A percentile compares a stretch with the other conserved stretches of the same genome.
Conservation (phyloP, 805 yeast species). For the Zygotorulaspora chibaensis region DNA sequence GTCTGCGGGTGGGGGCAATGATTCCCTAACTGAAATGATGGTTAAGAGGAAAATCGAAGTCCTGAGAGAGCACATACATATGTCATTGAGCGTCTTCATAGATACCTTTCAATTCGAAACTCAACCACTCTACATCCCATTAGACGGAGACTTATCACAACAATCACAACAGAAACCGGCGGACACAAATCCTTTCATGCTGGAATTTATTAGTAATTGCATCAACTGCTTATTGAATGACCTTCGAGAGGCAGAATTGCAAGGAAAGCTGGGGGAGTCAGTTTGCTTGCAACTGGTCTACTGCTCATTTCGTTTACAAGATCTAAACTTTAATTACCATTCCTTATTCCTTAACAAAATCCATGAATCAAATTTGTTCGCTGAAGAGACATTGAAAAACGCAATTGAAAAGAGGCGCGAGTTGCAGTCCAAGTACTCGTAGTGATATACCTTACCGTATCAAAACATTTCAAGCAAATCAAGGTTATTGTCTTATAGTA, state of each 20-base stretch:
- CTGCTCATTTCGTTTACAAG: constrained; percentile 78
- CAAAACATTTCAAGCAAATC: no score
- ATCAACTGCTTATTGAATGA: constrained; percentile 30
- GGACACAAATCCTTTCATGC: constrained; percentile 29
- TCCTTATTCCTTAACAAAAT: constrained; percentile 30
- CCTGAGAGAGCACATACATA: constrained; percentile 59
- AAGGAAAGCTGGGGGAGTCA: constrained; percentile 49
- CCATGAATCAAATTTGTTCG: constrained; percentile 22
- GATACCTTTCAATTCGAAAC: constrained; percentile 25
- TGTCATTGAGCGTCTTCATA: constrained; percentile 26
- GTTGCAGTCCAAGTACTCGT: constrained; percentile 28
- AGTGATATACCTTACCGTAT: background rate
- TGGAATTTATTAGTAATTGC: constrained; percentile 36
- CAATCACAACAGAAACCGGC: constrained; percentile 2
- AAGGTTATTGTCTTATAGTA: no score
- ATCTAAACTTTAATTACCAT: constrained; percentile 32
- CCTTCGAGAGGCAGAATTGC: constrained; percentile 29
- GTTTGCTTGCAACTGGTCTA: constrained; percentile 78
- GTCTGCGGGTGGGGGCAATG: constrained; percentile 16
- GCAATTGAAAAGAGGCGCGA: constrained; percentile 34
- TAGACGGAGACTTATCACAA: constrained; percentile 4
- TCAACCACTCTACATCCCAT: constrained; percentile 24
- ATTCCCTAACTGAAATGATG: constrained; percentile 27
- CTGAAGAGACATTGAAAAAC: constrained; percentile 19
- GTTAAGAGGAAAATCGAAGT: constrained; percentile 78